Conservation (phyloP, 1,139 yeast species). For the Candida sp. region DNA sequence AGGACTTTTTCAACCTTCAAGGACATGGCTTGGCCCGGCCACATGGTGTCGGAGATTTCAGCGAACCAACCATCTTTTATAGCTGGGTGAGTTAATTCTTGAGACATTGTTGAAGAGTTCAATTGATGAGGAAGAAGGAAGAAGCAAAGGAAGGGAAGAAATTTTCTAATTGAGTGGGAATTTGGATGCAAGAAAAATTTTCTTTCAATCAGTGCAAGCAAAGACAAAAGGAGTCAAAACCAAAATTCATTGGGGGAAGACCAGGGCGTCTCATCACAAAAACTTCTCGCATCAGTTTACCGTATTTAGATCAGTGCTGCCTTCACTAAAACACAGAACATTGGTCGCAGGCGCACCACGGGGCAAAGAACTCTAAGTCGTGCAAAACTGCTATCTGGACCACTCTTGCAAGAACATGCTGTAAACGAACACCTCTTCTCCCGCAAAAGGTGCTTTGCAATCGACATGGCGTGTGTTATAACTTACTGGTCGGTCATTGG, state of each 20-base stretch:
- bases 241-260: not conserved
- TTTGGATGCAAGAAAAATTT: not conserved
- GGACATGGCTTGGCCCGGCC: constrained; percentile 97
- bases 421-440: no score
- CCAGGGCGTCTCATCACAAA: not conserved
- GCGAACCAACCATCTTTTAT: constrained; percentile 91
- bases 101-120: constrained; percentile 18
- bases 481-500: no score
- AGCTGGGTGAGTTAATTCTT: constrained; percentile 69
- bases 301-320: no score
- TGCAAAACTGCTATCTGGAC: not conserved
- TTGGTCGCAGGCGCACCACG: not conserved
- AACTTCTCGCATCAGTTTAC: not conserved
- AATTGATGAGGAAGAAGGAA: not conserved
- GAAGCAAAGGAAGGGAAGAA: not conserved
- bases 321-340: no score
- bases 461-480: no score
- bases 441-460: no score
- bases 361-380: not conserved
- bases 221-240: not conserved
- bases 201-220: not conserved
- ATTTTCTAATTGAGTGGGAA: not conserved
- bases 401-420: no score
- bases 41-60: constrained; percentile 84
- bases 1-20: constrained; percentile 81